Percentiles rank a stretch among this genome's conserved stretches.
These are phyloP conservation scores for Plasmodium sp. DNA, from an alignment of 169 alveolate genomes.

Conservation along the genomic window DNA sequence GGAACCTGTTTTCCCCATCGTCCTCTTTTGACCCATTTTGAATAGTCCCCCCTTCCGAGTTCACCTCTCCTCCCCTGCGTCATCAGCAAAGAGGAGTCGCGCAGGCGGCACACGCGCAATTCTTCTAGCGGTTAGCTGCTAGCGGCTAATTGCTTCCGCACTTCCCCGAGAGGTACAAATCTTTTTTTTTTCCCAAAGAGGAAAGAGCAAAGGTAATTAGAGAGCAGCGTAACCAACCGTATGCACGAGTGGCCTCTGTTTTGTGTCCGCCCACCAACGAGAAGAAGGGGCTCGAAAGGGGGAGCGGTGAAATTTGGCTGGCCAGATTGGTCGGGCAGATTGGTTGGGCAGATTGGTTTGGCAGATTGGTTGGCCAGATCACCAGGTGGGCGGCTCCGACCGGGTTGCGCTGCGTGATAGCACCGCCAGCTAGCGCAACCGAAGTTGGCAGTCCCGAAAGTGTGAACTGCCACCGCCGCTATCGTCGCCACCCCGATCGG, in stretches of 20 bases:
- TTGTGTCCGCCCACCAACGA: neutral
- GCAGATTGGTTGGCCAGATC: neutral
- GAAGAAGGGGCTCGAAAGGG: neutral
- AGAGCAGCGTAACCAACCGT: neutral
- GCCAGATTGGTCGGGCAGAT: too few species aligned
- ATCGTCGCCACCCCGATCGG: neutral
- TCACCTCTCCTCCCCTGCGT: neutral
- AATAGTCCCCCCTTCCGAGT: neutral
- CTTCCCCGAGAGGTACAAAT: neutral
- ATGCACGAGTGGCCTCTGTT: neutral
- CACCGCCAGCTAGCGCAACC: neutral
- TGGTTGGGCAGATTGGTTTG: too few species aligned
- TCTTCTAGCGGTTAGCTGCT: neutral
- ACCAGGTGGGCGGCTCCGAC: neutral
- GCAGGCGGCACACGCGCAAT: neutral
- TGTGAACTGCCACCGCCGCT: too few species aligned
- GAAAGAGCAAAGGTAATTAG: neutral
- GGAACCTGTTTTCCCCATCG: neutral
- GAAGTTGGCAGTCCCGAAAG: neutral
- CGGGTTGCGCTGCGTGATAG: neutral
- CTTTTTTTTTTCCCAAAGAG: neutral
- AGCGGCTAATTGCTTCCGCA: too few species aligned
- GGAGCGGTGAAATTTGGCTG: neutral
- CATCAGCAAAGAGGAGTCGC: neutral
- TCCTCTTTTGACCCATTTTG: neutral